These are phyloP conservation scores for Odontarrhena argentea DNA, from an alignment of 345 rosid genomes.

Conservation along the genomic window DNA sequence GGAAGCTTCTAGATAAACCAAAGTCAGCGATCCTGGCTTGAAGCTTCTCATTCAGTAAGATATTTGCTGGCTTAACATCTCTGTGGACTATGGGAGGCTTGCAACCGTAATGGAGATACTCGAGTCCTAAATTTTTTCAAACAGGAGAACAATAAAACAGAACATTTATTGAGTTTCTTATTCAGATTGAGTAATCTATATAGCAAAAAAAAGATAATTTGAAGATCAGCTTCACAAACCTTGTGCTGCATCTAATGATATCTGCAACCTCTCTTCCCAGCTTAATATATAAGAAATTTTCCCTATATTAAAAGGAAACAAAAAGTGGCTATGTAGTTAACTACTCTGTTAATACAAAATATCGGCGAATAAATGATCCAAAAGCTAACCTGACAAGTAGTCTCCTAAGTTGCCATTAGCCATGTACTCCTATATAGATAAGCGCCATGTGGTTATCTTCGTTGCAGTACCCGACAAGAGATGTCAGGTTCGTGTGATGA, in stretches of 20 bases:
- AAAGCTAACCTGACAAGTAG: slow-evolving; percentile 42
- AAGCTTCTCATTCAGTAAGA: slow-evolving; percentile 49
- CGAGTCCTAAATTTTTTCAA: slow-evolving; percentile 23
- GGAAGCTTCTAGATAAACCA: slow-evolving; percentile 48
- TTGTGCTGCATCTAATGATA: slow-evolving; percentile 51
- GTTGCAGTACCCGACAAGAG: slow-evolving; percentile 50
- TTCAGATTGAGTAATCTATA: not conserved
- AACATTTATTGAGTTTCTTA: not conserved
- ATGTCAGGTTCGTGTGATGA: slow-evolving; percentile 50
- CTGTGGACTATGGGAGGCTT: slow-evolving; percentile 58
- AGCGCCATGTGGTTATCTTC: slow-evolving; percentile 41
- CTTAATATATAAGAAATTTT: slow-evolving; percentile 29
- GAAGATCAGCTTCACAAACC: slow-evolving; percentile 26
- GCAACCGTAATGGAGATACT: slow-evolving; percentile 50
- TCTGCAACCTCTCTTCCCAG: slow-evolving; percentile 48
- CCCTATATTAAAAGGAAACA: slow-evolving; percentile 3
- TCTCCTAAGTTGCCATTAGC: slow-evolving; percentile 44
- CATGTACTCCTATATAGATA: slow-evolving; percentile 53
- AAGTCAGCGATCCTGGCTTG: slow-evolving; percentile 60
- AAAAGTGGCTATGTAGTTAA: not conserved
- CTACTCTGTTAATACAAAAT: not conserved
- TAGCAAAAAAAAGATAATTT: not conserved
- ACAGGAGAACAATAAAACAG: too few relatives aligned
- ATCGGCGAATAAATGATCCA: not conserved
- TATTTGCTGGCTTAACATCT: slow-evolving; percentile 54